phyloP scores from a whole-genome alignment of 352 stramenopile genomes.

The Phytophthora hibernalis region DNA sequence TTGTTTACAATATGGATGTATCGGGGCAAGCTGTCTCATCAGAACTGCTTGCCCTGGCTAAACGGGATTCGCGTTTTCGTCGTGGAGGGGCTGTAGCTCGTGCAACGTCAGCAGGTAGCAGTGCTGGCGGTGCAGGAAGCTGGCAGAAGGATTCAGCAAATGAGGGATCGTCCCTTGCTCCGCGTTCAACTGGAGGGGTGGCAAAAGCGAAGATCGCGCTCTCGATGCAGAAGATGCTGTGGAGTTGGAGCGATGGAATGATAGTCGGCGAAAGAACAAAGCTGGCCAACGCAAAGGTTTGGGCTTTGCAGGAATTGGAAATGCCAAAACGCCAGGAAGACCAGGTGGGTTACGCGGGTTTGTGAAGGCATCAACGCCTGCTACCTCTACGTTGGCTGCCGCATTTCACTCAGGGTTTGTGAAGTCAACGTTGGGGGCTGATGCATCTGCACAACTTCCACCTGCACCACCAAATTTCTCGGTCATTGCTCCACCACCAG shows the following conservation, averaged over 20 bases:
- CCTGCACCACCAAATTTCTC: slow-evolving; percentile 1
- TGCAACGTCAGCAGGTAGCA: neutral
- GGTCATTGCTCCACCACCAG: neutral
- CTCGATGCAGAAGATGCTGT: slow-evolving; percentile 54
- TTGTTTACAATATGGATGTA: slow-evolving; percentile 89
- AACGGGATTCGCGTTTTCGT: slow-evolving; percentile 57
- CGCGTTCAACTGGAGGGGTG: neutral
- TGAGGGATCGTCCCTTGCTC: neutral
- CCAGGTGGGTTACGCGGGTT: slow-evolving; percentile 31
- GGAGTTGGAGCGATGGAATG: slow-evolving; percentile 69
- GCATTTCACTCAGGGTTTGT: slow-evolving; percentile 48
- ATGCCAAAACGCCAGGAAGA: slow-evolving; percentile 11
- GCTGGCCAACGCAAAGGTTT: slow-evolving; percentile 75
- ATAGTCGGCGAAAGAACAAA: slow-evolving; percentile 63
- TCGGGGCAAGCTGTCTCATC: slow-evolving; percentile 61
- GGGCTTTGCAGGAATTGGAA: slow-evolving; percentile 49
- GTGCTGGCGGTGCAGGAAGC: neutral
- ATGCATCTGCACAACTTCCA: slow-evolving; percentile 7
- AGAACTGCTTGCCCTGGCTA: slow-evolving; percentile 69
- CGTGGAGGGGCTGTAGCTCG: slow-evolving; percentile 33
- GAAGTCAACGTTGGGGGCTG: slow-evolving; percentile 38
- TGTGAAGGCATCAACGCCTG: slow-evolving; percentile 35
- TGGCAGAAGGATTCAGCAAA: neutral
- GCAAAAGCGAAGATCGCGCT: neutral
- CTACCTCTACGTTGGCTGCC: slow-evolving; percentile 15